phyloP scores from a whole-genome alignment of 352 stramenopile genomes.

The Phytophthora ohioensis region DNA sequence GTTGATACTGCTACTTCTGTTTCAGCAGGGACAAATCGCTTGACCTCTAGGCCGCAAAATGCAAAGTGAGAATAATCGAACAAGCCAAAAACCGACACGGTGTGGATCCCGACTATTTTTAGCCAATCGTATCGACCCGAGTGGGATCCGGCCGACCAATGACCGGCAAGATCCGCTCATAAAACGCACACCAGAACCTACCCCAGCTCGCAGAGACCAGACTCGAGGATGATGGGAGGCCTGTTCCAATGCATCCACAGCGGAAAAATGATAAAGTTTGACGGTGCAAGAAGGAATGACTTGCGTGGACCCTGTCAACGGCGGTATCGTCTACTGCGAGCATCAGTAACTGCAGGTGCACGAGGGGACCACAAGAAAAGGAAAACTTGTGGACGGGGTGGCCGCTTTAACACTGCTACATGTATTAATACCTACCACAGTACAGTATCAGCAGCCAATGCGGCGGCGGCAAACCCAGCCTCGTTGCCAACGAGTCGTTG shows the following conservation, averaged over 20 bases:
- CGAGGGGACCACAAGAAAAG: constrained; percentile 20
- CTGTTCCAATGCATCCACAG: too few species aligned
- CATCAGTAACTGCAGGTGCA: not conserved
- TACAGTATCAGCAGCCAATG: too few species aligned
- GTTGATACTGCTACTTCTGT: not conserved
- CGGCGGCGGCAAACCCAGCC: too few species aligned
- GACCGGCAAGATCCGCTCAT: constrained; percentile 14
- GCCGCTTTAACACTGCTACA: not conserved
- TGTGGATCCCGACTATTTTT: constrained; percentile 32
- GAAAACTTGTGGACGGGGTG: not conserved
- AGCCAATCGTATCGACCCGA: constrained; percentile 32
- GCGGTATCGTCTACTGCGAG: not conserved
- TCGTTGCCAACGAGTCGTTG: too few species aligned
- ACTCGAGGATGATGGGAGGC: constrained; percentile 19
- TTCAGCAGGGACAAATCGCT: not conserved
- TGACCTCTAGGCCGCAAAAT: constrained; percentile 26
- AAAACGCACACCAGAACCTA: constrained; percentile 20
- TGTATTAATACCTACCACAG: too few species aligned
- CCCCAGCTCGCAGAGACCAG: constrained; percentile 9
- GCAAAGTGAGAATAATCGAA: constrained; percentile 39
- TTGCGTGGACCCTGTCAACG: too few species aligned
- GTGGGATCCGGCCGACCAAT: not conserved
- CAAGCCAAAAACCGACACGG: constrained; percentile 17
- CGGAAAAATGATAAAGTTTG: too few species aligned
- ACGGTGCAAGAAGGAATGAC: not conserved